Base-by-base conservation (phyloP, 331 rosid genomes). In the Rhamnella rubrinervis region DNA sequence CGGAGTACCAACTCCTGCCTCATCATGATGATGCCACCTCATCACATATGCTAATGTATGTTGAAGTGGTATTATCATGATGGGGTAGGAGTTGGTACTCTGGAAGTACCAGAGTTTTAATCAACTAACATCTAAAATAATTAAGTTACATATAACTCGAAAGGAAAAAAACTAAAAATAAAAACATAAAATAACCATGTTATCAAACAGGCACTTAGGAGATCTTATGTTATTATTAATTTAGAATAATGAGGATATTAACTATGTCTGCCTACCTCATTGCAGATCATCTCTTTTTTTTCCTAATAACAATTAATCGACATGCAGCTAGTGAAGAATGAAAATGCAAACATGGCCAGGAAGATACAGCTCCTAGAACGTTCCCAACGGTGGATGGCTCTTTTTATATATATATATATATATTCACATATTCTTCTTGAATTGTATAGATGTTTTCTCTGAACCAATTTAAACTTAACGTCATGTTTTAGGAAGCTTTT, bases 331-430 rank as follows among this genome's bases (percentile, higher is more conserved):
- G 49, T 82, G 85, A 77, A 75, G 85, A 47, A 37, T 28, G 89
- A 82, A 38, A 18, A 67, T 47, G 78, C 77, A 66, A 61, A 12
- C 57, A 40, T 84, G 81, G 69, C 77, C 59, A 56, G 63, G 69
- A 67, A 82, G 75, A 82, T 87, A 70, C 87, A 80, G 71, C 68
- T 59, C 60, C 77, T 87, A 19, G 82, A 87, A 77, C 71, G 51
- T 68, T 79, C 89, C 61, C 65, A 69, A 68, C 70, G 89, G 92
- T 81, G 58, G 44, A 40, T 53, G 17, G 60, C 35, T 31, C 70
- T n/a, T n/a, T n/a, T n/a, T n/a, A 13, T 35, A 15, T 41, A 57
- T 46, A 31, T 57, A 46, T 4, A n/a, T n/a, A n/a, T n/a, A n/a
- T n/a, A n/a, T 31, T 51, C 7, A 7, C 23, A 47, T 49, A 49